Conservation (phyloP, 129 eudicot species). For the Saussurea involucrata region DNA sequence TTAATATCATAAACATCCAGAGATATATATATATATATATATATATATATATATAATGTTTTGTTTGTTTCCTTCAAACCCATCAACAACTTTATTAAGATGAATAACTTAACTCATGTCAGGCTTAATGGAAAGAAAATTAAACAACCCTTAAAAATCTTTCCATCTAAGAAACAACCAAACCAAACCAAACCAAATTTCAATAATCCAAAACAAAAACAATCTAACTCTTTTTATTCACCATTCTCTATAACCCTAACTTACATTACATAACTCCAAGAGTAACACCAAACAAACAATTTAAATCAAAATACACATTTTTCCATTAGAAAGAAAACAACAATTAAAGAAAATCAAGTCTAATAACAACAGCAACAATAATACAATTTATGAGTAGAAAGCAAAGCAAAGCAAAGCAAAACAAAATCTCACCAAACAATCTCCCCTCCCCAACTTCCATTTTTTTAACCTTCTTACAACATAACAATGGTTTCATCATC, state of each 20-base stretch:
- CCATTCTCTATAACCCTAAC: neutral
- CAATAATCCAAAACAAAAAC: neutral
- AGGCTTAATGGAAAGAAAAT: neutral
- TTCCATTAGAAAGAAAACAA: neutral
- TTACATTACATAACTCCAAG: neutral
- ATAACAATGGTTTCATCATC: neutral
- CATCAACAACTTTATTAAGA: neutral
- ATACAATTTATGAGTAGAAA: conserved; percentile 18
- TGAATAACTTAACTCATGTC: neutral
- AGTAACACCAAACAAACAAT: neutral
- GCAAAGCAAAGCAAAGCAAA: neutral
- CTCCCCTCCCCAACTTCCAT: neutral
- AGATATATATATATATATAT: too few species aligned
- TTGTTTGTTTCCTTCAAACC: neutral
- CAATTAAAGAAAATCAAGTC: conserved; percentile 6
- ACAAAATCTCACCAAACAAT: conserved; percentile 21
- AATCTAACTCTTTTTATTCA: neutral
- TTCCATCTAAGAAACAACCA: neutral
- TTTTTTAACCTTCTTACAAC: neutral
- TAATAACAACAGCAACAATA: conserved; percentile 2
- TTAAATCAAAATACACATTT: neutral
- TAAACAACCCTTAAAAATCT: neutral
- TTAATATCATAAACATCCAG: too few species aligned
- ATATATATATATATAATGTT: too few species aligned
- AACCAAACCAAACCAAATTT: neutral